phyloP scores from a whole-genome alignment of 1,284 basidiomycete genomes.

The Ustilago vetiveriae region DNA sequence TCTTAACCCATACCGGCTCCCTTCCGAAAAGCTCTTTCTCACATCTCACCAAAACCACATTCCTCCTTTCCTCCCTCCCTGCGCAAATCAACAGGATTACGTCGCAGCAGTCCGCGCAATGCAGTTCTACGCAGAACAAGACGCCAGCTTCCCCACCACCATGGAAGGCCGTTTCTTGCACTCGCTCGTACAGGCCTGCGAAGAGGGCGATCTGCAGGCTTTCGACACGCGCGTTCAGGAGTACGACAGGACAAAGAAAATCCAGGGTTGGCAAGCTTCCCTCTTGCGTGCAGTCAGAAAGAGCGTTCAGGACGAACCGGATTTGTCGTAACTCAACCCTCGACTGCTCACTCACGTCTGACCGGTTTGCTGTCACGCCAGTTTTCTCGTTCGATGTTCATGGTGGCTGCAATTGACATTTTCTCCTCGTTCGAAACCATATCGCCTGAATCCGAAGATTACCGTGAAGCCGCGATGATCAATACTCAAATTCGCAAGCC shows the following conservation, averaged over 20 bases:
- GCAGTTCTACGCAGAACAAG: constrained; percentile 65
- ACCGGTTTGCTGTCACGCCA: no score
- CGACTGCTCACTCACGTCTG: not conserved
- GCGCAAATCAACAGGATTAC: constrained; percentile 43
- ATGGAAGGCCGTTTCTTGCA: constrained; percentile 65
- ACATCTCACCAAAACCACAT: not conserved
- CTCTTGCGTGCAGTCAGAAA: constrained; percentile 60
- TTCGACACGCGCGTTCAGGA: constrained; percentile 62
- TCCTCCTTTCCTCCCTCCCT: not conserved
- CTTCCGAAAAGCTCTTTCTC: not conserved
- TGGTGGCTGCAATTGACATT: not conserved
- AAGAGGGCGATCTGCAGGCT: constrained; percentile 59
- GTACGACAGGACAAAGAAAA: constrained; percentile 63
- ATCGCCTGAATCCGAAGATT: no score
- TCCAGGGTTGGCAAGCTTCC: constrained; percentile 63
- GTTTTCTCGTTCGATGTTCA: no score
- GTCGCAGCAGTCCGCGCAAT: constrained; percentile 63
- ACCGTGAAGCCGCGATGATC: no score
- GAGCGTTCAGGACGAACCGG: constrained; percentile 62
- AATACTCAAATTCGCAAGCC: constrained; percentile 42
- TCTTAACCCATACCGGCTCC: not conserved
- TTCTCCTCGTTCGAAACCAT: not conserved
- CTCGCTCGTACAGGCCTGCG: constrained; percentile 58
- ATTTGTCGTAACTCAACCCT: constrained; percentile 50
- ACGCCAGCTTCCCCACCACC: constrained; percentile 63